phyloP scores from a whole-genome alignment of 495 filamentous ascomycete genomes.

The Aeminium ludgeri region DNA sequence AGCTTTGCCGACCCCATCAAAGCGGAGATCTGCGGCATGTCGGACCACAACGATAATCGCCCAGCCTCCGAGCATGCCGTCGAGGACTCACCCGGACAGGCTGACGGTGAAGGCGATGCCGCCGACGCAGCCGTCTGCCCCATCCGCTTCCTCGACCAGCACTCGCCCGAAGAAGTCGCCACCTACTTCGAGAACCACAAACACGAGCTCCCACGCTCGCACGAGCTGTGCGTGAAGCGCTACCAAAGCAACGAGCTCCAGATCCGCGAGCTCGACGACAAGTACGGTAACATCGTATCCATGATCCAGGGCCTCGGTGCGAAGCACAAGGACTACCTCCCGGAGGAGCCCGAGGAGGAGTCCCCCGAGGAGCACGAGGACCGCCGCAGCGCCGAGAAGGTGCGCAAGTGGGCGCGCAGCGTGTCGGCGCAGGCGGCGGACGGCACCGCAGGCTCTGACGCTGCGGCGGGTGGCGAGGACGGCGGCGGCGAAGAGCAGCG shows the following conservation, averaged over 20 bases:
- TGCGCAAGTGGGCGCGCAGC: slow-evolving; percentile 66
- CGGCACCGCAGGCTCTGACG: slow-evolving; percentile 19
- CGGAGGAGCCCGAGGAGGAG: slow-evolving; percentile 35
- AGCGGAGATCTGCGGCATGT: slow-evolving; percentile 14
- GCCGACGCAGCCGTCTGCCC: slow-evolving; percentile 40
- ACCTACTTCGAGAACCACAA: slow-evolving; percentile 82
- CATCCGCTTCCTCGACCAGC: slow-evolving; percentile 75
- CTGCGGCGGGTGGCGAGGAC: slow-evolving; percentile 21
- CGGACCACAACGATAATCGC: slow-evolving; percentile 12
- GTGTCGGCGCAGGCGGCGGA: slow-evolving; percentile 33
- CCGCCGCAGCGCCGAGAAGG: slow-evolving; percentile 37
- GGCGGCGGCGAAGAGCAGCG: slow-evolving; percentile 37
- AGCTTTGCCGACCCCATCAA: slow-evolving; percentile 15
- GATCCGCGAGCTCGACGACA: slow-evolving; percentile 71
- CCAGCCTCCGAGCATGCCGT: slow-evolving; percentile 26
- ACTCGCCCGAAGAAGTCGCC: slow-evolving; percentile 80
- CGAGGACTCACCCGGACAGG: background rate
- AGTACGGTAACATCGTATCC: slow-evolving; percentile 73
- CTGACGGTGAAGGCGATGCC: background rate
- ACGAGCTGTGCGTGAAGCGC: slow-evolving; percentile 74
- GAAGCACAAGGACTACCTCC: slow-evolving; percentile 69
- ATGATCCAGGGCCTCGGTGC: slow-evolving; percentile 77
- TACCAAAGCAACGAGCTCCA: slow-evolving; percentile 70
- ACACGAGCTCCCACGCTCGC: slow-evolving; percentile 76
- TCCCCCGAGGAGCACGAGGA: slow-evolving; percentile 27